These are phyloP conservation scores for Dothiorella sarmentorum DNA, from an alignment of 2,329 filamentous ascomycete genomes.

Conservation along the genomic window DNA sequence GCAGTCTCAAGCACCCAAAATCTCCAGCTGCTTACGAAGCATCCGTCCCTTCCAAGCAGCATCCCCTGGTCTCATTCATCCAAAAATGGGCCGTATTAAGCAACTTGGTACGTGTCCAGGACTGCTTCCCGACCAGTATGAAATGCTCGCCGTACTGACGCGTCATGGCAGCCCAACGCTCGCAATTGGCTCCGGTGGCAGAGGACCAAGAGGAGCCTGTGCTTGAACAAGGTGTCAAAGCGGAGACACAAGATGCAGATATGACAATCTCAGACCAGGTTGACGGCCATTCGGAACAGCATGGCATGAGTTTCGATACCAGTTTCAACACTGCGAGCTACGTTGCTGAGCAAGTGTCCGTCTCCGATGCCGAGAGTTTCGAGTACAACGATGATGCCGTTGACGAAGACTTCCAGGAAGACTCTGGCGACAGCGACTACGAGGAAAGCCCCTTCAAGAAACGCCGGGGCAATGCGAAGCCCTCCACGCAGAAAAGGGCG, in stretches of 20 bases:
- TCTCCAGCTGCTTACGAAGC: too few species aligned
- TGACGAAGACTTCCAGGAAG: background rate
- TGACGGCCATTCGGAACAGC: background rate
- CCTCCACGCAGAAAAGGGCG: background rate
- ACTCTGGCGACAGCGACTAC: conserved; percentile 4
- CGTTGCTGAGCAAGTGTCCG: background rate
- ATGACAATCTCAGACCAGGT: background rate
- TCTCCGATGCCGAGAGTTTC: background rate
- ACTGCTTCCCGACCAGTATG: too few species aligned
- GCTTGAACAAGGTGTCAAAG: background rate
- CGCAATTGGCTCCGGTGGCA: background rate
- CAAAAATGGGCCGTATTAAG: too few species aligned
- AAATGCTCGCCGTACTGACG: too few species aligned
- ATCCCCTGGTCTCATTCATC: too few species aligned
- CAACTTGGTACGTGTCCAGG: too few species aligned
- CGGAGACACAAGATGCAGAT: background rate
- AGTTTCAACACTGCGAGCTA: background rate
- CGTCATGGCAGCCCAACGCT: background rate
- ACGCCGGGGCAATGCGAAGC: background rate
- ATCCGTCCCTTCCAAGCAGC: too few species aligned
- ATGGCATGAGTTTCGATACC: too few species aligned
- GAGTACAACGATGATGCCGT: background rate
- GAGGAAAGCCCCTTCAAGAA: background rate
- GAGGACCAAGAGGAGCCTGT: background rate
- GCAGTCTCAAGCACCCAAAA: too few species aligned